Evolutionary conservation across 768 basidiomycete species (phyloP), one percentile per base, ranked within the genome.

Genomic region (Mycena rebaudengoi): DNA sequence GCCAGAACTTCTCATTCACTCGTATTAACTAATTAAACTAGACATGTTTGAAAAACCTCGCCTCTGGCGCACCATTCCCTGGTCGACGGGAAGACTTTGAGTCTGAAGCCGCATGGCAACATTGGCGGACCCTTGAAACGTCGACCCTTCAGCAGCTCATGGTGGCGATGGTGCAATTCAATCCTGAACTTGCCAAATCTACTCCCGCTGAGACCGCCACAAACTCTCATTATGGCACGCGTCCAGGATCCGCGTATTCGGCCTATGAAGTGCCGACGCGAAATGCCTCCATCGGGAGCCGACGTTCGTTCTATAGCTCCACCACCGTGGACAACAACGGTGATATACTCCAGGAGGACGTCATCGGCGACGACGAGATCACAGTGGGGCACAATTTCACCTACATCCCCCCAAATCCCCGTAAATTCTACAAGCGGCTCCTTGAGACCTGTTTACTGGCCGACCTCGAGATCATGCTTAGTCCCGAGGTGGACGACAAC

Each of bases 21-120:
- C 37, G 58, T 45, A 40, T 57, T 69, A 28, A 16, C 32, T 30
- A 39, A 40, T 57, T 57, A 5, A 70, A 26, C 16, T 64, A 96
- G 92, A 92, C 91, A 33, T 96, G 92, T 73, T 80, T 98, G 55
- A 97, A 97, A 80, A 93, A 95, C 66, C 91, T 98, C 72, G 93
- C 91, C 55, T 90, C 91, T 14, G 91, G 94, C 25, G 83, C 85
- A 13, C 79, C 91, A 1, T 96, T 96, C 72, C 95, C 96, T 1
- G 94, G 92, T 20, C 86, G 90, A 51, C 84, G 91, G 66, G 90
- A 94, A 65, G 96, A 99, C 74, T 99, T 98, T 71, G 86, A 88
- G 32, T 89, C 76, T 55, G 92, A 95, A 6, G 86, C 87, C 2
- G 93, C 92, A 0, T 99, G 92, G 88, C 85, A 88, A 30, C 84